These are phyloP conservation scores for Colletotrichum truncatum DNA, from an alignment of 2,329 filamentous ascomycete genomes.

Conservation along the genomic window DNA sequence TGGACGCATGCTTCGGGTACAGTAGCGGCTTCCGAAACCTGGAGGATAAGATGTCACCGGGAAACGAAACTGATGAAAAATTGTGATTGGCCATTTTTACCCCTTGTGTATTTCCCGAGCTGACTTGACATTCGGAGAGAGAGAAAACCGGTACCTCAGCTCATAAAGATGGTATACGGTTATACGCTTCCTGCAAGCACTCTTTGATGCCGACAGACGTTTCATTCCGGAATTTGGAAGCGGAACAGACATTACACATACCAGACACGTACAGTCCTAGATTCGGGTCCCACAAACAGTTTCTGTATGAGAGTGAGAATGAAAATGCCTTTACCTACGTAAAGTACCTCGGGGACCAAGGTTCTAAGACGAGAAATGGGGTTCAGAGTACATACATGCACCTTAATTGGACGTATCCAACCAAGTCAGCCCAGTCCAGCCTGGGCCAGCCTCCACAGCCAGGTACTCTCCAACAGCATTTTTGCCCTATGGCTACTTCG, in stretches of 20 bases:
- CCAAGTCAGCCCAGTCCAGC: slow-evolving; percentile 14
- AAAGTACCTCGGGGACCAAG: background rate
- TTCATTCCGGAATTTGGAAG: too few species aligned
- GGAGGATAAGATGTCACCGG: slow-evolving; percentile 6
- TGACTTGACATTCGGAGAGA: background rate
- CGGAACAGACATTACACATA: too few species aligned
- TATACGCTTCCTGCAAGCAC: too few species aligned
- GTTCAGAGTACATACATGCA: background rate
- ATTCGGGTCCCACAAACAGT: too few species aligned
- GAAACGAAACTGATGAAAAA: slow-evolving; percentile 14
- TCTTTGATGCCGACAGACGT: too few species aligned
- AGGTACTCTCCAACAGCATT: too few species aligned
- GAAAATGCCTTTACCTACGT: background rate
- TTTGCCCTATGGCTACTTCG: background rate
- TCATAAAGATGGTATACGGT: too few species aligned
- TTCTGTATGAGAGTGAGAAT: too few species aligned
- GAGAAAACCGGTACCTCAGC: background rate
- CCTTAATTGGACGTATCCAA: slow-evolving; percentile 28
- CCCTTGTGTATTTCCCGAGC: background rate
- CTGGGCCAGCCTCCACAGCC: background rate
- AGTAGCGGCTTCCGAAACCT: background rate
- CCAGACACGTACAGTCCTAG: too few species aligned
- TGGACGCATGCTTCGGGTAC: background rate
- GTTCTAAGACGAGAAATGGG: background rate
- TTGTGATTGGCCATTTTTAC: slow-evolving; percentile 9